A percentile compares a stretch with the other conserved stretches of the same genome.
Evolutionary conservation across 768 basidiomycete genomes (phyloP).

Genomic region (Mycena leptocephala): DNA sequence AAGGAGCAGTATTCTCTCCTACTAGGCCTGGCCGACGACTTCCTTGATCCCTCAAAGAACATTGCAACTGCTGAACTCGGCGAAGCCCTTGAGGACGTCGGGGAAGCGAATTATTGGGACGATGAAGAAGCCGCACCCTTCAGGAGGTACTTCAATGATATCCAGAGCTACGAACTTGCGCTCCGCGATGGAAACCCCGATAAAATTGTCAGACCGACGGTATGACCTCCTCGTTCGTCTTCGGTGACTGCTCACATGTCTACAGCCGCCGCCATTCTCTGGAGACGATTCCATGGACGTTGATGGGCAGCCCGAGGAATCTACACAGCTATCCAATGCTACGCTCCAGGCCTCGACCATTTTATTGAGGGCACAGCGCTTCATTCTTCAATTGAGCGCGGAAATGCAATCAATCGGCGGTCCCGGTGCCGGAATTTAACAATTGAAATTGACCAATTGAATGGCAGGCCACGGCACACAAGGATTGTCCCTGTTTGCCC

Average conservation of each 20-base stretch:
- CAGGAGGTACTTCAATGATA: not conserved
- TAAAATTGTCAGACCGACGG: not conserved
- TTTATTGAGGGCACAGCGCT: no score
- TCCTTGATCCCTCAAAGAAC: not conserved
- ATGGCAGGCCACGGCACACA: no score
- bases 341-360: no score
- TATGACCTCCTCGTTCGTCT: not conserved
- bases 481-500: no score
- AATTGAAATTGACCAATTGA: no score
- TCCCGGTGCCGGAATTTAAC: no score
- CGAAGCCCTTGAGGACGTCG: not conserved
- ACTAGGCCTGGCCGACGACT: not conserved
- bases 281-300: not conserved
- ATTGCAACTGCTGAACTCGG: not conserved
- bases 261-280: not conserved
- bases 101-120: not conserved
- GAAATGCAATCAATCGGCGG: no score
- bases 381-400: no score
- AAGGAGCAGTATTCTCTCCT: conserved; percentile 10
- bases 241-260: not conserved
- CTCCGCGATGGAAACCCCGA: not conserved
- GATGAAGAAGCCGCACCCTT: not conserved
- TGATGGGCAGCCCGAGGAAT: no score
- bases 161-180: conserved; percentile 7
- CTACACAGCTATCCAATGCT: no score